These are phyloP conservation scores for Suhomyces panamericanus DNA, from an alignment of 1,139 yeast genomes.

Conservation along the genomic window DNA sequence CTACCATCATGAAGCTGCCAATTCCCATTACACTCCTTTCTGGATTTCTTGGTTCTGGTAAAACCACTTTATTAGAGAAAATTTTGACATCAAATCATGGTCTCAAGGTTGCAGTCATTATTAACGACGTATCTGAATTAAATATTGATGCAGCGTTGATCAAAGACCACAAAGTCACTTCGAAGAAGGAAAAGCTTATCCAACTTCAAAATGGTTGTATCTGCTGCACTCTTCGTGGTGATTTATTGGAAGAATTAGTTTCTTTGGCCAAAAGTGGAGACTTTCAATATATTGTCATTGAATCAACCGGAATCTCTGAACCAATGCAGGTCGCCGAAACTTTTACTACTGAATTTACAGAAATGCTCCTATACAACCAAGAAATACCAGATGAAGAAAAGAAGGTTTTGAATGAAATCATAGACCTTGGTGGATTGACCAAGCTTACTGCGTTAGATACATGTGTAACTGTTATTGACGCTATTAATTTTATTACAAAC, in stretches of 20 bases:
- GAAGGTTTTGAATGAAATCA: constrained; percentile 28
- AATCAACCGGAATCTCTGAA: constrained; percentile 48
- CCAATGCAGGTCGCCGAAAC: constrained; percentile 54
- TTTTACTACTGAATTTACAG: constrained; percentile 41
- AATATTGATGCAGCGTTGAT: constrained; percentile 46
- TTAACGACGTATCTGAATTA: constrained; percentile 41
- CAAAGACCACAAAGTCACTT: constrained; percentile 37
- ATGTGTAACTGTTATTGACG: constrained; percentile 49
- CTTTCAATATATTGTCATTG: constrained; percentile 45
- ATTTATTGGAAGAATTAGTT: constrained; percentile 43
- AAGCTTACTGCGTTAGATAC: constrained; percentile 42
- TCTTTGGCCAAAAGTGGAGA: constrained; percentile 32
- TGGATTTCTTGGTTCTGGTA: constrained; percentile 48
- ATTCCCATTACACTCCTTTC: constrained; percentile 46
- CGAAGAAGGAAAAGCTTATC: constrained; percentile 42
- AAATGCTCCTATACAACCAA: constrained; percentile 25
- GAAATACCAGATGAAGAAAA: constrained; percentile 22
- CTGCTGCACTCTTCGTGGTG: constrained; percentile 49
- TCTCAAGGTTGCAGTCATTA: constrained; percentile 42
- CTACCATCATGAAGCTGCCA: constrained; percentile 14
- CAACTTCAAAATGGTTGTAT: constrained; percentile 50
- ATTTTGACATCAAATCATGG: constrained; percentile 42
- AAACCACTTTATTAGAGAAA: constrained; percentile 45
- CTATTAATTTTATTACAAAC: constrained; percentile 37
- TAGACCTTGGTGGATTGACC: constrained; percentile 39